Evolutionary conservation across 169 alveolate species (phyloP).

Genomic region (Eimeria necatrix): DNA sequence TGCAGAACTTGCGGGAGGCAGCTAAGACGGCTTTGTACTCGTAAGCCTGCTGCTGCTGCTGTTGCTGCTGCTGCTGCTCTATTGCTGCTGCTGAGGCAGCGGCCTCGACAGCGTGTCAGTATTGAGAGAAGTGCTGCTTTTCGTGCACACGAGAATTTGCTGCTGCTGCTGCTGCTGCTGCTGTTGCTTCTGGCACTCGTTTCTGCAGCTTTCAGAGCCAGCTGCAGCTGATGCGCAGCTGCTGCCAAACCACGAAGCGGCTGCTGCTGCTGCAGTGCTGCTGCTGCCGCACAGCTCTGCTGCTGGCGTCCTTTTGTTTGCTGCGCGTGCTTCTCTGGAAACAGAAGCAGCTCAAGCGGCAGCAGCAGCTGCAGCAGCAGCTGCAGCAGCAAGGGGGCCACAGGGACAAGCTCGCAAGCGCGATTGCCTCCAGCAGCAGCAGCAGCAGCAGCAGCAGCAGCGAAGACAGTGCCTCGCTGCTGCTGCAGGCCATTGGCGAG

Average conservation of each 20-base stretch:
- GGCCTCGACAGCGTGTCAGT: too few relatives aligned
- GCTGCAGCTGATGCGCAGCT: slow-evolving; percentile 52
- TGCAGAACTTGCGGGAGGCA: slow-evolving; percentile 15
- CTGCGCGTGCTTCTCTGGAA: slow-evolving; percentile 27
- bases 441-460: slow-evolving; percentile 63
- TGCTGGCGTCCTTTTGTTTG: slow-evolving; percentile 42
- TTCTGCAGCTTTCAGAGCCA: slow-evolving; percentile 55
- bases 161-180: not conserved
- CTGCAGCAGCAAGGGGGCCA: not conserved
- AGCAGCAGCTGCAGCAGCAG: not conserved
- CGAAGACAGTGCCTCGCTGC: not conserved
- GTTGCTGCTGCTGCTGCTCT: slow-evolving; percentile 48
- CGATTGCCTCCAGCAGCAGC: not conserved
- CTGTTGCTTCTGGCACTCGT: not conserved
- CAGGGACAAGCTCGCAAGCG: not conserved
- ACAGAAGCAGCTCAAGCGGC: slow-evolving; percentile 56
- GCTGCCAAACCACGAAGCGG: slow-evolving; percentile 57
- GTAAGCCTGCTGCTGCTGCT: slow-evolving; percentile 53
- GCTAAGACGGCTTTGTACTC: not conserved
- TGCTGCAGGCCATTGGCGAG: slow-evolving; percentile 36
- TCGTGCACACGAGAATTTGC: not conserved
- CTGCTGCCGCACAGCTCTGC: slow-evolving; percentile 56
- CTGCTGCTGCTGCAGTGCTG: slow-evolving; percentile 73
- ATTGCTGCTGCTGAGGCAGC: not conserved
- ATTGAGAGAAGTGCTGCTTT: not conserved